A percentile compares a stretch with the other conserved stretches of the same genome.
These are phyloP conservation scores for Fusarium drepaniforme DNA, from an alignment of 2,329 filamentous ascomycete genomes.

Conservation along the genomic window DNA sequence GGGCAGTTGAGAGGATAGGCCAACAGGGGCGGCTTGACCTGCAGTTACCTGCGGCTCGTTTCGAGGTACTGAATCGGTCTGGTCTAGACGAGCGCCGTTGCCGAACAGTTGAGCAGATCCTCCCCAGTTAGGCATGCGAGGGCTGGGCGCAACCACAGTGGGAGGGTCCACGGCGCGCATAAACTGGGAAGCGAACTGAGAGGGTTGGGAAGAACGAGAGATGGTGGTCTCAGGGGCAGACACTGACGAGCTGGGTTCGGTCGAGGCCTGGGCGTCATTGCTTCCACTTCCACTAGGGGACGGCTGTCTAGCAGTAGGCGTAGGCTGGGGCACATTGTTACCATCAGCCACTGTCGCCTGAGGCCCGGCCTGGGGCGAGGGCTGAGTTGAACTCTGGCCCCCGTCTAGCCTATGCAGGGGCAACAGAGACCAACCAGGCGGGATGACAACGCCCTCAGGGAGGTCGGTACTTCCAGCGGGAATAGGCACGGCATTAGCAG, in stretches of 20 bases:
- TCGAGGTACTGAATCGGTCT: constrained; percentile 32
- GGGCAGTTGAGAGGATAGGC: constrained; percentile 9
- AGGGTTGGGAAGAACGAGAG: constrained; percentile 15
- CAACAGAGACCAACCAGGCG: constrained; percentile 73
- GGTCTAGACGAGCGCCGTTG: constrained; percentile 45
- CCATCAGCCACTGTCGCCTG: constrained; percentile 29
- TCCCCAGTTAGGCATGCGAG: constrained; percentile 64
- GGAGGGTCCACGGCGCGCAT: constrained; percentile 39
- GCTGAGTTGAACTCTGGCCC: constrained; percentile 37
- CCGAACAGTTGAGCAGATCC: constrained; percentile 62
- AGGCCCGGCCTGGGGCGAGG: constrained; percentile 38
- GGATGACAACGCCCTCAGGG: constrained; percentile 73
- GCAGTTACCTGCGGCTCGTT: constrained; percentile 18
- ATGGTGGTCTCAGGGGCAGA: neutral
- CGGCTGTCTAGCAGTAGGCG: constrained; percentile 26
- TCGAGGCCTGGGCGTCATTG: constrained; percentile 28
- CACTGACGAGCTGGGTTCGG: constrained; percentile 14
- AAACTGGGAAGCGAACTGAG: constrained; percentile 26
- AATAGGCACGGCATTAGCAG: constrained; percentile 62
- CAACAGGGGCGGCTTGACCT: constrained; percentile 19
- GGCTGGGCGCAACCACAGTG: constrained; percentile 61
- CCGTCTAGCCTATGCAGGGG: constrained; percentile 69
- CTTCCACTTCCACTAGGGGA: constrained; percentile 26
- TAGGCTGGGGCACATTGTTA: constrained; percentile 17
- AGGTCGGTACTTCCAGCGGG: constrained; percentile 71